Base-by-base conservation (phyloP, 768 basidiomycete species). In the Boletus pseudopeckii region DNA sequence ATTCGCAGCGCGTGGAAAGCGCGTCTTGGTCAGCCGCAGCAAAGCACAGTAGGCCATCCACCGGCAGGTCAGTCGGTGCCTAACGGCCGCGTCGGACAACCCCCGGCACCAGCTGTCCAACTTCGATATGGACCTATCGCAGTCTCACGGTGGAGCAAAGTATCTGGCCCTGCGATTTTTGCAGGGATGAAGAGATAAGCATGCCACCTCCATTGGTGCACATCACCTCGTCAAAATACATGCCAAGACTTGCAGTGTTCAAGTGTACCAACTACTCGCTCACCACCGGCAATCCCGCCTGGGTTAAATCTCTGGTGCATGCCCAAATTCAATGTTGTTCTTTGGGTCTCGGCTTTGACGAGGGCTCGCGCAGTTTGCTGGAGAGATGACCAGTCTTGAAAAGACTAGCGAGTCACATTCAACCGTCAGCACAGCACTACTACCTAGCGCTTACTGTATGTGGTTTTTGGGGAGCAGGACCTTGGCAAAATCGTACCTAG, bases 1-100 rank as follows among this genome's bases (percentile, higher is more conserved):
- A 86, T 92, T 62, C 84, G 87, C 38, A 77, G 77, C 45, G 80
- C 86, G 2, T 92, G 90, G 90, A 92, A 92, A 71, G 72, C 76
- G 18, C 82, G 90, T 17, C 76, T 76, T 34, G 74, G 70, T 17
- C 77, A 76, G 48, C 51, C 75, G 32, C 65, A 70, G 24, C 67
- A 59, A 48, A 57, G 65, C 34, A 55, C 60, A 7, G 33, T 45
- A 11, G 32, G 55, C 20, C 69, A 58, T 18, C 63, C 67, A 48
- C 52, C 65, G 34, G 69, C 60, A 4, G 50, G 51, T 13, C 58
- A 50, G 6, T 34, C 53, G 45, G 54, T 46, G 52, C 50, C 55
- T n/a, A 67, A 68, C 24, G 68, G 61, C 52, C 64, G 61, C 45
- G 59, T 43, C n/a, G 55, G 47, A 45, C 64, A 54, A 52, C 58